Conservation (phyloP, 352 stramenopile genomes). For the Globisporangium irregulare region DNA sequence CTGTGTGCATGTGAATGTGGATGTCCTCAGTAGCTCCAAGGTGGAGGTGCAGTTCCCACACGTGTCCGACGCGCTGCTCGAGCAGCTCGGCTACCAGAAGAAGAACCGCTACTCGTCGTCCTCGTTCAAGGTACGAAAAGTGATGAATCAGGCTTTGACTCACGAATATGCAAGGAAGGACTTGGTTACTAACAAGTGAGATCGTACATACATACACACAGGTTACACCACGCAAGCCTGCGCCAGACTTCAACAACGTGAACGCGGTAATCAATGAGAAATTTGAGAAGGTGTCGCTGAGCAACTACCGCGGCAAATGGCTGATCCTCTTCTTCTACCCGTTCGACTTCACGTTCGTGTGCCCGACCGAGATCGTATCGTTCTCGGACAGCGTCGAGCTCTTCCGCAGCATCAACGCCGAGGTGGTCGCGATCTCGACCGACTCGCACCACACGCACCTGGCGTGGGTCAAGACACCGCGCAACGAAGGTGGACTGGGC, state of each 20-base stretch:
- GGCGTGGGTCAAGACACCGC: conserved; percentile 79
- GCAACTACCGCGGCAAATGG: conserved; percentile 74
- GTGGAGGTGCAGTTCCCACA: conserved; percentile 78
- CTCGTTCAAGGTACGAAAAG: conserved; percentile 46
- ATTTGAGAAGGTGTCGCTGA: conserved; percentile 77
- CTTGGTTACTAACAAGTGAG: neutral
- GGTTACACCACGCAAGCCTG: conserved; percentile 70
- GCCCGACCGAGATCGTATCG: conserved; percentile 79
- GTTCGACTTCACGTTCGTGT: conserved; percentile 88
- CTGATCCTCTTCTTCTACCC: conserved; percentile 88
- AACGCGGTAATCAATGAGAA: conserved; percentile 78
- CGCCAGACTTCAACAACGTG: conserved; percentile 67
- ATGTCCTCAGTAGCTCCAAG: conserved; percentile 19
- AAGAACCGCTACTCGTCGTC: conserved; percentile 77
- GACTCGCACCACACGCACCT: conserved; percentile 86
- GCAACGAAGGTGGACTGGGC: conserved; percentile 68
- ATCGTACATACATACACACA: conserved; percentile 8
- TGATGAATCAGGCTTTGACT: neutral
- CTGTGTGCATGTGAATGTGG: neutral
- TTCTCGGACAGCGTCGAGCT: conserved; percentile 69
- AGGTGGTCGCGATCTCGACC: conserved; percentile 77
- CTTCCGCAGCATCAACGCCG: conserved; percentile 79
- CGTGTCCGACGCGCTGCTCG: conserved; percentile 68
- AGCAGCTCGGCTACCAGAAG: conserved; percentile 78
- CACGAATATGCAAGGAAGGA: neutral